Conservation (phyloP, 805 yeast species). For the Grigorovia jiainica region DNA sequence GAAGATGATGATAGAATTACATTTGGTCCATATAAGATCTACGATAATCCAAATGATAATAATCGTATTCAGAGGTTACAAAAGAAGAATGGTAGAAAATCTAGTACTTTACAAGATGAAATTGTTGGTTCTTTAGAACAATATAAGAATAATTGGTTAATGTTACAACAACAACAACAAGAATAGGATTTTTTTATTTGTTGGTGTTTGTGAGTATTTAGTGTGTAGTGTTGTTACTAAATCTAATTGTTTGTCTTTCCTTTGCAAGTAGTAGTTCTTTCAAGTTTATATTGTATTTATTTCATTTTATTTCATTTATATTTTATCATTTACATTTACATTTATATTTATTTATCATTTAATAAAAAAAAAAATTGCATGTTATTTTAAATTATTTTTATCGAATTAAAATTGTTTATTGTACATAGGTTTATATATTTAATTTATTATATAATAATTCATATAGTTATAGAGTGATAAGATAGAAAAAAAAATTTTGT, state of each 20-base stretch:
- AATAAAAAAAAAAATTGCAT: no score
- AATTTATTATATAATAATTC: no score
- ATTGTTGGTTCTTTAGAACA: conserved; percentile 29
- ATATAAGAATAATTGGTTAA: conserved; percentile 30
- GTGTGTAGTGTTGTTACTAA: no score
- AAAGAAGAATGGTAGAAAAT: conserved; percentile 16
- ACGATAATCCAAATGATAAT: conserved; percentile 7
- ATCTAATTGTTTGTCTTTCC: no score
- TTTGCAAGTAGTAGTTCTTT: no score
- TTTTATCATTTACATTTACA: not conserved
- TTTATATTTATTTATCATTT: no score
- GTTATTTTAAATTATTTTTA: no score
- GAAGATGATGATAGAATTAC: conserved; percentile 7
- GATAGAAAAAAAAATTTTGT: no score
- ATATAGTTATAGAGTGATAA: no score
- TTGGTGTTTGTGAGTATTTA: no score
- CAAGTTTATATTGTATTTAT: not conserved
- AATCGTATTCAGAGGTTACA: conserved; percentile 2
- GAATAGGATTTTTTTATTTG: conserved; percentile 10
- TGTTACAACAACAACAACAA: conserved; percentile 26
- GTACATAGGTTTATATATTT: no score
- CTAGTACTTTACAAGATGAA: conserved; percentile 26
- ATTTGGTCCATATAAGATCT: conserved; percentile 15
- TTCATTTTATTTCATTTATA: not conserved
- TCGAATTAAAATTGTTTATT: no score